A percentile compares a stretch with the other conserved stretches of the same genome.
Evolutionary conservation across 169 alveolate genomes (phyloP).

Genomic region (Eimeria necatrix): DNA sequence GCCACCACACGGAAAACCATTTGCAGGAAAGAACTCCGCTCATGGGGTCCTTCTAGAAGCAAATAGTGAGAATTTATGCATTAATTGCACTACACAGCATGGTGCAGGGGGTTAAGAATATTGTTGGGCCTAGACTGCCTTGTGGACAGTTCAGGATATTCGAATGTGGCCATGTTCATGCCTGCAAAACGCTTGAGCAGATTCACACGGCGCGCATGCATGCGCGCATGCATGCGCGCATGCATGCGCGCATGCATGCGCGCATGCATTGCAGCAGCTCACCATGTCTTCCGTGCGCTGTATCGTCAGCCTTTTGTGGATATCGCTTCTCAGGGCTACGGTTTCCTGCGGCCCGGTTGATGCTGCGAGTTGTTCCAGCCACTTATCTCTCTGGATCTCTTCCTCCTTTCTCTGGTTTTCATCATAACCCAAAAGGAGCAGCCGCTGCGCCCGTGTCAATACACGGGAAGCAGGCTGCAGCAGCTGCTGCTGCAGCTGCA

Average conservation of each 20-base stretch:
- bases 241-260: not conserved
- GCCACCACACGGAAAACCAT: no score
- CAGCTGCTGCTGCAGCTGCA: conserved; percentile 73
- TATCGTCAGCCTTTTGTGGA: conserved; percentile 4
- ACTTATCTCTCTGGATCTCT: conserved; percentile 48
- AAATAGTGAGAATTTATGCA: no score
- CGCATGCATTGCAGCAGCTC: not conserved
- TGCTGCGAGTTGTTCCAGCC: conserved; percentile 73
- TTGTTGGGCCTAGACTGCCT: no score
- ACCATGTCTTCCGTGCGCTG: conserved; percentile 68
- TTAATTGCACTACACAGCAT: no score
- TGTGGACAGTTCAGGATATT: no score
- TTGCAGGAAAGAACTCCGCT: no score
- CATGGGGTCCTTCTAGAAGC: no score
- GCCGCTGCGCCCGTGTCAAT: conserved; percentile 72
- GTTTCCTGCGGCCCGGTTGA: conserved; percentile 17
- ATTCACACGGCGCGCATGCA: no score
- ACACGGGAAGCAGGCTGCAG: conserved; percentile 59
- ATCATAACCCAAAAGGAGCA: conserved; percentile 64
- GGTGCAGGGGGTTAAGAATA: no score
- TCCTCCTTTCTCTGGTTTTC: conserved; percentile 52
- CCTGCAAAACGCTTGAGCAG: not conserved
- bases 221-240: not conserved
- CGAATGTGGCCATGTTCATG: not conserved
- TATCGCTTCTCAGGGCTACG: conserved; percentile 36